Evolutionary conservation across 192 early-diverging fungal species (phyloP), one percentile per base, ranked within the genome.

Genomic region (Chytriomyces confervae): DNA sequence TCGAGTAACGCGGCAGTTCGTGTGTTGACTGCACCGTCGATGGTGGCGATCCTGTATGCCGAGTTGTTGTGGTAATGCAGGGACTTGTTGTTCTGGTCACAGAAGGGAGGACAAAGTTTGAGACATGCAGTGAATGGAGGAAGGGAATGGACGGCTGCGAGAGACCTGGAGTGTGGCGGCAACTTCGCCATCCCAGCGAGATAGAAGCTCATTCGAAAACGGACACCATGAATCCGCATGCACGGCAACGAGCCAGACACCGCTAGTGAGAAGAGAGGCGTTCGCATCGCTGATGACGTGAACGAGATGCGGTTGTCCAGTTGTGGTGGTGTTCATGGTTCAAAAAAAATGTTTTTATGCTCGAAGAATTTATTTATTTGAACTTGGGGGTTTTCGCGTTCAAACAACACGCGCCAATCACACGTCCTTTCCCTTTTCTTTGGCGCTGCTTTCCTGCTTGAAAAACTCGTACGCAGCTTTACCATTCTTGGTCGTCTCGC

Each of bases 31-130:
- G 13, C 11, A 13, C 23, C 76, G 53, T 77, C 68, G 43, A 77
- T 46, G 20, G 61, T 50, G 0, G 66, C 76, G 36, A 77, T 60
- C 49, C 62, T 45, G 53, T 77, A 70, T 7, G 7, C 18, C 16
- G 76, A 60, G 43, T 57, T 60, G 44, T 70, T 77, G 49, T 66
- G 66, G 43, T 53, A 77, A 11, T 70, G 50, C 53, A 77, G 67
- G 1, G 76, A 77, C n/a, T 47, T 20, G 50, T 77, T 69, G 29
- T 57, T 46, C 67, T 77, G 51, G 9, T 20, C 13, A 46, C 1
- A n/a, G 29, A 49, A 67, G 36, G 57, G 57, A 2, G 20, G 2
- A 65, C 11, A 65, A 65, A 11, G 23, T 20, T 20, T 13, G 1
- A 65, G 63, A 20, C 11, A 24, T 65, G 11, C 36, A 27, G 63